Evolutionary conservation across 2,329 filamentous ascomycete genomes (phyloP).

Genomic region (Xylariales sp.): DNA sequence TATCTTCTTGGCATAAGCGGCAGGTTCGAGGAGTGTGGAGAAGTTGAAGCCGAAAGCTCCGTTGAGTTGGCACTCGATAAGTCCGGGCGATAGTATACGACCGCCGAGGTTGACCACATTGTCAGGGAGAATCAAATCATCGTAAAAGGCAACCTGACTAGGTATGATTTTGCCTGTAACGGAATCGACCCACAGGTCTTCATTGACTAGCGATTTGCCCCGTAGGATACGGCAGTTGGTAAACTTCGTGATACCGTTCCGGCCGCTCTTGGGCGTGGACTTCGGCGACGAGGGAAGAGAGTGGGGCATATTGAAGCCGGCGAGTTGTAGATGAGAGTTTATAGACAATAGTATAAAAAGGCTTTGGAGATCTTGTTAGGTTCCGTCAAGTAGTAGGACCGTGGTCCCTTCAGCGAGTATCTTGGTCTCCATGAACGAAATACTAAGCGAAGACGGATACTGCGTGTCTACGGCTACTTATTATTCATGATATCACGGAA

Average conservation of each 20-base stretch:
- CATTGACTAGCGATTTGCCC: slow-evolving; percentile 73
- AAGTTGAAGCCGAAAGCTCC: slow-evolving; percentile 95
- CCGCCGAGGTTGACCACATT: slow-evolving; percentile 81
- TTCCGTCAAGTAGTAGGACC: slow-evolving; percentile 49
- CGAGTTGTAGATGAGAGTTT: not conserved
- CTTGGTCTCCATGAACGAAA: slow-evolving; percentile 48
- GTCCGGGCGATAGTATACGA: slow-evolving; percentile 84
- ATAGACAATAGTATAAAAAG: slow-evolving; percentile 12
- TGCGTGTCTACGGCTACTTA: slow-evolving; percentile 46
- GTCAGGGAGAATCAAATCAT: slow-evolving; percentile 76
- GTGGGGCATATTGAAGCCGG: slow-evolving; percentile 47
- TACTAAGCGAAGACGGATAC: slow-evolving; percentile 38
- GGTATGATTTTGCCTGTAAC: slow-evolving; percentile 83
- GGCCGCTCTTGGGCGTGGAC: slow-evolving; percentile 60
- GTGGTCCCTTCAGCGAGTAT: slow-evolving; percentile 48
- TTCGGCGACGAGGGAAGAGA: slow-evolving; percentile 54
- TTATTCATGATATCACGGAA: slow-evolving; percentile 45
- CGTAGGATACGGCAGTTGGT: slow-evolving; percentile 86
- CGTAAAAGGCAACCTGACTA: slow-evolving; percentile 75
- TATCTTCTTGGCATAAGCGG: slow-evolving; percentile 78
- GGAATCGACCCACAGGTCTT: slow-evolving; percentile 91
- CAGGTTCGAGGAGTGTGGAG: slow-evolving; percentile 76
- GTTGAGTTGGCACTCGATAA: slow-evolving; percentile 93
- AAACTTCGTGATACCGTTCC: slow-evolving; percentile 78
- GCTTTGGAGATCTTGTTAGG: slow-evolving; percentile 40